phyloP scores from a whole-genome alignment of 495 filamentous ascomycete species.

The Tuber magnatum region DNA sequence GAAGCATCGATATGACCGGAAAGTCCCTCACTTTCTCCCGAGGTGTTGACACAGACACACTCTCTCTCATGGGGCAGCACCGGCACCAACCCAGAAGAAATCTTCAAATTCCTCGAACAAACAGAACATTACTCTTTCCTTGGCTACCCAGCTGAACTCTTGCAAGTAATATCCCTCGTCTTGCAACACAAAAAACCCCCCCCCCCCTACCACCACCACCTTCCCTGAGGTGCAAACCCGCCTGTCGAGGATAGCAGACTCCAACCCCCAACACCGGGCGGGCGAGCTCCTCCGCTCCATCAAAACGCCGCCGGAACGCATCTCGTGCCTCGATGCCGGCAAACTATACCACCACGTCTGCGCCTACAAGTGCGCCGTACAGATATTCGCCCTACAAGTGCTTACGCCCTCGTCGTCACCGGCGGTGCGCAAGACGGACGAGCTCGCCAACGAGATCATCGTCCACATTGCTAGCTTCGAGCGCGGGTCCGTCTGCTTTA shows the following conservation, averaged over 20 bases:
- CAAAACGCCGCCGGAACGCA: slow-evolving; percentile 10
- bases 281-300: slow-evolving; percentile 17
- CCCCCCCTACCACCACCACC: not conserved
- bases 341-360: slow-evolving; percentile 31
- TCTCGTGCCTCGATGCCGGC: slow-evolving; percentile 18
- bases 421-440: not conserved
- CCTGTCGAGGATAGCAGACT: slow-evolving; percentile 18
- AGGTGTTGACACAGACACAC: slow-evolving; percentile 23
- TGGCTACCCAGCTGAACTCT: slow-evolving; percentile 37
- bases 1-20: slow-evolving; percentile 40
- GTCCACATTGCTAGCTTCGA: slow-evolving; percentile 21
- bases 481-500: slow-evolving; percentile 23
- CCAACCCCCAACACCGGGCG: slow-evolving; percentile 16
- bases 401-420: slow-evolving; percentile 22
- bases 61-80: slow-evolving; percentile 30
- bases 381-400: slow-evolving; percentile 31
- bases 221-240: slow-evolving; percentile 21
- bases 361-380: slow-evolving; percentile 36
- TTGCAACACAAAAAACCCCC: not conserved
- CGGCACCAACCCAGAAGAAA: slow-evolving; percentile 14
- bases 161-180: slow-evolving; percentile 33
- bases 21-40: slow-evolving; percentile 34
- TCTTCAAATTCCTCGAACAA: slow-evolving; percentile 29
- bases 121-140: slow-evolving; percentile 40
- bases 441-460: slow-evolving; percentile 24